Evolutionary conservation across 345 rosid genomes (phyloP).

Genomic region (Psidium friedrichsthalianum): DNA sequence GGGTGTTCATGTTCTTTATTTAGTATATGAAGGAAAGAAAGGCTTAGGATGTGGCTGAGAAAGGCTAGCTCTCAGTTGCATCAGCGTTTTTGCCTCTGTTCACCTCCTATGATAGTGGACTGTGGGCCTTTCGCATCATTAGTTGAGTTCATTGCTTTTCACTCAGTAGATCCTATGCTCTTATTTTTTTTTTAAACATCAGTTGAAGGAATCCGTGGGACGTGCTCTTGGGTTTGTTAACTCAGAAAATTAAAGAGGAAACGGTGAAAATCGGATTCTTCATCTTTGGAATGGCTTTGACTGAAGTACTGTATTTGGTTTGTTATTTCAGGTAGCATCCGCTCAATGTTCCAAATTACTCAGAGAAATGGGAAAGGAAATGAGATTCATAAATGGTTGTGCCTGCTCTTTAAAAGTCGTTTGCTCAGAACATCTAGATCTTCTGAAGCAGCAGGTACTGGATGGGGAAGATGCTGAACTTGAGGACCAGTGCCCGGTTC

Average conservation of each 20-base stretch:
- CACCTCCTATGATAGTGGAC: background rate
- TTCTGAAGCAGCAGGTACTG: constrained; percentile 15
- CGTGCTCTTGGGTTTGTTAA: background rate
- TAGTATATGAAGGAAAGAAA: background rate
- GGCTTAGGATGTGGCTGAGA: background rate
- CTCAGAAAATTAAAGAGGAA: background rate
- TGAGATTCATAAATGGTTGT: constrained; percentile 10
- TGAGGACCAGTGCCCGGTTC: constrained; percentile 34
- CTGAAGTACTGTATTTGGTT: background rate
- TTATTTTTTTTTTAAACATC: background rate
- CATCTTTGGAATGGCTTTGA: background rate
- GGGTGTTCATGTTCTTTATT: background rate
- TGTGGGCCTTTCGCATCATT: background rate
- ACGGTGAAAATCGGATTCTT: background rate
- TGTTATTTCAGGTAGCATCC: constrained; percentile 25
- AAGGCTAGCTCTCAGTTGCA: background rate
- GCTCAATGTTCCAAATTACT: constrained; percentile 16
- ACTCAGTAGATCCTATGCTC: background rate
- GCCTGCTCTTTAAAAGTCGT: constrained; percentile 27
- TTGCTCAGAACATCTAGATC: constrained; percentile 22
- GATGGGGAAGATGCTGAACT: constrained; percentile 7
- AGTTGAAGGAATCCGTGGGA: background rate
- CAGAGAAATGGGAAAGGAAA: constrained; percentile 15
- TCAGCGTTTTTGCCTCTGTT: background rate
- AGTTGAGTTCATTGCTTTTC: background rate